These are phyloP conservation scores for Perilla frutescens DNA, from an alignment of 257 asterid species.

Conservation along the genomic window DNA sequence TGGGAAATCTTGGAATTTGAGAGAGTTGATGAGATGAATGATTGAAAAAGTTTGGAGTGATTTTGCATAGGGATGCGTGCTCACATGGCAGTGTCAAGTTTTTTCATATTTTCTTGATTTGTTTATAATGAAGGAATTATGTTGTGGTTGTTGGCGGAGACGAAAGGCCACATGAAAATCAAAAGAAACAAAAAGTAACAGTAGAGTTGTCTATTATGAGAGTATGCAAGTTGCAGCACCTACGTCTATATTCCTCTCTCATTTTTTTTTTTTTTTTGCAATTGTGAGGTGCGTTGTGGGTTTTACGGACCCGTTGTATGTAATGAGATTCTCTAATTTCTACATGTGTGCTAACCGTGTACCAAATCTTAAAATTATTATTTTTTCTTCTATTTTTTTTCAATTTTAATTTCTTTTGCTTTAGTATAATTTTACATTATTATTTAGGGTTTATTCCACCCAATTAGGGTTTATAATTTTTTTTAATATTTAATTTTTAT, in stretches of 20 bases:
- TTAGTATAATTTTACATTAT: too few species aligned
- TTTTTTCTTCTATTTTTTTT: too few species aligned
- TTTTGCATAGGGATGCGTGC: slow-evolving; percentile 52
- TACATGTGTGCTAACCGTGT: too few species aligned
- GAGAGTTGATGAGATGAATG: neutral
- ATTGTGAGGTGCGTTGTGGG: neutral
- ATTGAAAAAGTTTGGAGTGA: neutral
- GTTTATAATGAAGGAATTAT: neutral
- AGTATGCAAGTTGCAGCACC: neutral
- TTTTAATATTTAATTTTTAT: too few species aligned
- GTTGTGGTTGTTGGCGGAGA: slow-evolving; percentile 36
- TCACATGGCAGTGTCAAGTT: slow-evolving; percentile 39
- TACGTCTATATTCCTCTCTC: too few species aligned
- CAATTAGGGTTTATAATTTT: too few species aligned
- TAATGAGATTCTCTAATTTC: too few species aligned
- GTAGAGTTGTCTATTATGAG: neutral
- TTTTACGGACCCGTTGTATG: too few species aligned
- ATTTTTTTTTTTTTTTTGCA: neutral
- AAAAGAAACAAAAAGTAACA: neutral
- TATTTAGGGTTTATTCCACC: too few species aligned
- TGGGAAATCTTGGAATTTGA: neutral
- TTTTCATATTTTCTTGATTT: neutral
- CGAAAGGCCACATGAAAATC: slow-evolving; percentile 32
- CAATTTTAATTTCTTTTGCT: too few species aligned
- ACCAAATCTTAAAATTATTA: too few species aligned